A percentile compares a stretch with the other conserved stretches of the same genome.
These are phyloP conservation scores for Moesziomyces parantarcticus DNA, from an alignment of 1,284 basidiomycete genomes.

Conservation along the genomic window DNA sequence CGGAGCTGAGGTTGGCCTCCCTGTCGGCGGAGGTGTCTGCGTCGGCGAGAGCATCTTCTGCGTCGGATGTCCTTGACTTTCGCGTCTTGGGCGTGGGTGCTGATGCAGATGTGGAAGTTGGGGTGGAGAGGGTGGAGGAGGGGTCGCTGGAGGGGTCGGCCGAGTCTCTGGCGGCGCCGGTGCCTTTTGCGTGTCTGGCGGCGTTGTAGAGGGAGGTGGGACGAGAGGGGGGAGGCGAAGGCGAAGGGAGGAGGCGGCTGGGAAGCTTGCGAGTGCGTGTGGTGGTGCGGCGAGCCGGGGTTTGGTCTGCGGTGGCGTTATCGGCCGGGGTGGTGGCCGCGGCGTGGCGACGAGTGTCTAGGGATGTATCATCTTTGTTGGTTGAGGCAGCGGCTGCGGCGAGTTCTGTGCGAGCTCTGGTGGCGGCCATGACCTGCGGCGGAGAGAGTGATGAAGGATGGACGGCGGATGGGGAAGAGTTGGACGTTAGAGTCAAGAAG, in stretches of 20 bases:
- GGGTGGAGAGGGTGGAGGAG: slow-evolving; percentile 8
- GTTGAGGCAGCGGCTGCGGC: slow-evolving; percentile 25
- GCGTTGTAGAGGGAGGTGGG: slow-evolving; percentile 36
- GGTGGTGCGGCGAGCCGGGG: slow-evolving; percentile 47
- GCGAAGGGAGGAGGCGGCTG: slow-evolving; percentile 49
- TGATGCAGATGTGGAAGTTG: slow-evolving; percentile 2
- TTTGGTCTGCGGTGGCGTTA: slow-evolving; percentile 15
- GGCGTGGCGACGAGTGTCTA: slow-evolving; percentile 7
- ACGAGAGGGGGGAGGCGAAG: slow-evolving; percentile 44
- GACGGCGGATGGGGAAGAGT: too few relatives aligned
- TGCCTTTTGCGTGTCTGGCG: slow-evolving; percentile 25
- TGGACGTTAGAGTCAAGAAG: background rate
- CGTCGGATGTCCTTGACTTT: slow-evolving; percentile 15
- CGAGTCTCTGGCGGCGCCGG: slow-evolving; percentile 30
- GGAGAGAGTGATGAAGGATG: too few relatives aligned
- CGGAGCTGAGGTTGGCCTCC: slow-evolving; percentile 12
- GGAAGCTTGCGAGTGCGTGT: slow-evolving; percentile 48
- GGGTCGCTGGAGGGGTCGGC: background rate
- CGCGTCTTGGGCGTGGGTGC: slow-evolving; percentile 11
- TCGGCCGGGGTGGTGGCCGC: slow-evolving; percentile 7
- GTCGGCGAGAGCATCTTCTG: slow-evolving; percentile 11
- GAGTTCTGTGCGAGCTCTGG: slow-evolving; percentile 42
- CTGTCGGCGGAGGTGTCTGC: slow-evolving; percentile 17
- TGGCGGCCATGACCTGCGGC: slow-evolving; percentile 47
- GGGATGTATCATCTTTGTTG: slow-evolving; percentile 20